These are phyloP conservation scores for Mycena vulgaris DNA, from an alignment of 768 basidiomycete genomes.

Conservation along the genomic window DNA sequence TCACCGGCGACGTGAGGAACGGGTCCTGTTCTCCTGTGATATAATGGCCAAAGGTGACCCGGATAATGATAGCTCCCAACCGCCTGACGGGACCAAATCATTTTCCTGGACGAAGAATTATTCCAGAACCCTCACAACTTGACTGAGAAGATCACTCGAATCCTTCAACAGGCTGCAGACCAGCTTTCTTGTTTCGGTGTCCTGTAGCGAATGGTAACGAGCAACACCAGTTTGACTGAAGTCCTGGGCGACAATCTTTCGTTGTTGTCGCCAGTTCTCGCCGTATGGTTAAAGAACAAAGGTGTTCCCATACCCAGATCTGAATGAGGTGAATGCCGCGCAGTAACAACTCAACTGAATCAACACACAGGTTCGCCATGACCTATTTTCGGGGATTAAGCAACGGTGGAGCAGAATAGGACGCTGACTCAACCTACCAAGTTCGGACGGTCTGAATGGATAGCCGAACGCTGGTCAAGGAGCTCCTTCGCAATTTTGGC, in stretches of 20 bases:
- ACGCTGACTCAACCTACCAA: neutral
- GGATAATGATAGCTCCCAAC: slow-evolving; percentile 9
- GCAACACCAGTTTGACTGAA: neutral
- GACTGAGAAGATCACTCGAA: neutral
- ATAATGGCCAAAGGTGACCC: slow-evolving; percentile 8
- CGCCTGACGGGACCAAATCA: too few relatives aligned
- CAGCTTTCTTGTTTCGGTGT: neutral
- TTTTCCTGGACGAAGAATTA: too few relatives aligned
- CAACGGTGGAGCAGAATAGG: neutral
- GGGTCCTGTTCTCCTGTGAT: slow-evolving; percentile 38
- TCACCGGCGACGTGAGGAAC: slow-evolving; percentile 49
- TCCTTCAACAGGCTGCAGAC: neutral
- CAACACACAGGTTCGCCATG: slow-evolving; percentile 25
- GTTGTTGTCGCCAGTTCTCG: slow-evolving; percentile 23
- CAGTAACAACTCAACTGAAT: too few relatives aligned
- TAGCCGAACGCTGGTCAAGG: neutral
- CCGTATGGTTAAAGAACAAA: slow-evolving; percentile 13
- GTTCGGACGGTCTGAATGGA: slow-evolving; percentile 7
- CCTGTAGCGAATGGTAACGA: neutral
- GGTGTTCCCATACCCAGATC: neutral
- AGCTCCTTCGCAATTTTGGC: neutral
- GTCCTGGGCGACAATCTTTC: slow-evolving; percentile 21
- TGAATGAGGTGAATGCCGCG: neutral
- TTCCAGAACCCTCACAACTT: neutral
- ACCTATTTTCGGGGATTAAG: neutral